Evolutionary conservation across 2,329 filamentous ascomycete species (phyloP), one percentile per base, ranked within the genome.

Genomic region (Paraphaeosphaeria sporulosa): DNA sequence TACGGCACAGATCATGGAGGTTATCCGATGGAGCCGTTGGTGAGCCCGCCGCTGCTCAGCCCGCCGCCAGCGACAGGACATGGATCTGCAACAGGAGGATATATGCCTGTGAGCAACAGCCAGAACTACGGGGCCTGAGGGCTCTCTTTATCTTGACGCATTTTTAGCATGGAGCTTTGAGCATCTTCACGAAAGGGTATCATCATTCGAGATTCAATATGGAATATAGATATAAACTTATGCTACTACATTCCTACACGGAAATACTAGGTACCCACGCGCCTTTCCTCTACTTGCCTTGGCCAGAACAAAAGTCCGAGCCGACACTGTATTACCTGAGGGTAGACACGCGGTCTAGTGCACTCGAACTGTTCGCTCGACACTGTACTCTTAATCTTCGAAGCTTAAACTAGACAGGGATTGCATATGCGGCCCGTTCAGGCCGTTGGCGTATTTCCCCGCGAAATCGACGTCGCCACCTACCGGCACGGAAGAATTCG

Each of bases 21-120:
- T 38, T 70, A 69, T 40, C 53, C 61, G 1, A 64, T 71, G 68
- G 55, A 53, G 23, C 60, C 69, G 4, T 50, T 71, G 10, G 64
- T 62, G 54, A 71, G 56, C 27, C 63, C 70, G 19, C 66, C 67
- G 17, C 23, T 63, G 12, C 51, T 59, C 57, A 70, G 61, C 49
- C 65, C 68, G 4, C 59, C 63, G 9, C 53, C 58, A 2, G 54
- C 44, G 23, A 17, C 51, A 36, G 51, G 38, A 8, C 47, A 47
- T 30, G 60, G 57, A 4, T 54, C 49, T 23, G 38, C 21, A 10
- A 50, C 60, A 19, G 61, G 64, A 23, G 68, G 64, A 2, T 71
- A 71, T 46, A 64, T 66, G 63, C 60, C 68, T 15, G 64, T 72
- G 13, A 64, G 59, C 52, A 61, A 38, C 36, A 61, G 42, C 9